phyloP scores from a whole-genome alignment of 1,284 basidiomycete species.

The Trichosporon sp. region DNA sequence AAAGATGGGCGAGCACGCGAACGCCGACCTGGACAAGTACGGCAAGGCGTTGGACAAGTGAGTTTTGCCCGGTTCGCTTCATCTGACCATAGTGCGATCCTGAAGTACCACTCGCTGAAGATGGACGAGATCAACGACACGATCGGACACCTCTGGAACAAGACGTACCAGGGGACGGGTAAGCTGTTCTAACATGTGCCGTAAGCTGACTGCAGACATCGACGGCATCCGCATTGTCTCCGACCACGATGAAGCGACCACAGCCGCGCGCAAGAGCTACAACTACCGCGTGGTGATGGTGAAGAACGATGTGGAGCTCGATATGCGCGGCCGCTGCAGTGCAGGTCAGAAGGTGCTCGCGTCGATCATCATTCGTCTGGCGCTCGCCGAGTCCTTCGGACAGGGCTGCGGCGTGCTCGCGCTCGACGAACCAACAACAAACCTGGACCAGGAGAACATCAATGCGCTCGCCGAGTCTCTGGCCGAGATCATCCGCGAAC shows the following conservation, averaged over 20 bases:
- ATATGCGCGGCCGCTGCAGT: conserved; percentile 98
- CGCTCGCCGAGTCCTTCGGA: conserved; percentile 94
- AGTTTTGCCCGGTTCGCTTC: conserved; percentile 40
- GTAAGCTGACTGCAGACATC: conserved; percentile 69
- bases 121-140: conserved; percentile 99
- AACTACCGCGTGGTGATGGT: conserved; percentile 99
- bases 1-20: conserved; percentile 96
- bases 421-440: conserved; percentile 97
- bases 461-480: conserved; percentile 88
- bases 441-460: conserved; percentile 94
- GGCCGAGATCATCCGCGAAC: conserved; percentile 90
- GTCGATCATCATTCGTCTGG: conserved; percentile 98
- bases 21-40: conserved; percentile 94
- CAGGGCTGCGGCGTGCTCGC: conserved; percentile 97
- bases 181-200: conserved; percentile 33
- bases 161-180: conserved; percentile 99
- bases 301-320: conserved; percentile 98
- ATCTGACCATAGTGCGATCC: conserved; percentile 74
- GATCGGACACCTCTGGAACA: conserved; percentile 95
- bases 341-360: conserved; percentile 99
- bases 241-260: conserved; percentile 77
- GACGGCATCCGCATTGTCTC: conserved; percentile 96
- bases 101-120: conserved; percentile 97
- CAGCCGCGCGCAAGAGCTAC: conserved; percentile 82
- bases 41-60: conserved; percentile 93